Percentiles rank a stretch among this genome's conserved stretches.
phyloP scores from a whole-genome alignment of 345 rosid genomes.

The Eucalyptus paniculata region DNA sequence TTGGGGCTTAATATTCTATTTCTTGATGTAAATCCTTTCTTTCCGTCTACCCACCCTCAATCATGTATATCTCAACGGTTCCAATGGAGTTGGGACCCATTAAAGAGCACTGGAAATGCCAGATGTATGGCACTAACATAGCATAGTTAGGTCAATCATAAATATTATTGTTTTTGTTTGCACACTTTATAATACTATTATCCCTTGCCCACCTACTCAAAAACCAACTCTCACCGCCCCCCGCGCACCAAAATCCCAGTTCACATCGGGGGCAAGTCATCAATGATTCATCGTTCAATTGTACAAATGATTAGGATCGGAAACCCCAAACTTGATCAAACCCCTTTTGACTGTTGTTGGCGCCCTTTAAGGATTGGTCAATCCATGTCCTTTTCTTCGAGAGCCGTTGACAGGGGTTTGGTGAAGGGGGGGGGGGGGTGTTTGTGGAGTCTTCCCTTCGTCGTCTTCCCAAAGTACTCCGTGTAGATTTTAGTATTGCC shows the following conservation, averaged over 20 bases:
- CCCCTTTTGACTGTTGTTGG: not conserved
- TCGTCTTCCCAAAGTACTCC: conserved; percentile 1
- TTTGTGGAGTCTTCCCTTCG: conserved; percentile 4
- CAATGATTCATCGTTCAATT: not conserved
- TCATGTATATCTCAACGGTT: not conserved
- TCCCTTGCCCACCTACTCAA: not conserved
- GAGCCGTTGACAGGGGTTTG: not conserved
- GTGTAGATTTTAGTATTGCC: not conserved
- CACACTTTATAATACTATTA: not conserved
- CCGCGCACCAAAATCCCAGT: not conserved
- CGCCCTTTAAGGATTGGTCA: not conserved
- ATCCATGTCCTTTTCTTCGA: not conserved
- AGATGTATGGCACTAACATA: not conserved
- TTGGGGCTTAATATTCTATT: not conserved
- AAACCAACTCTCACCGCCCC: not conserved
- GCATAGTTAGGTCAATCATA: not conserved
- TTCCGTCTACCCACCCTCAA: not conserved
- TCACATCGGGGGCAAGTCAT: not conserved
- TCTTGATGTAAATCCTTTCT: not conserved
- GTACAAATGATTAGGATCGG: not conserved
- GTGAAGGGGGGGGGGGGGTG: not conserved
- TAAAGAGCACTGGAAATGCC: not conserved
- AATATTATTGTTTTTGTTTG: not conserved
- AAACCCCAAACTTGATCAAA: not conserved
- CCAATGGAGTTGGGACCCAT: not conserved